Percentiles rank a stretch among this genome's conserved stretches.
These are phyloP conservation scores for Kwoniella mangroviensis DNA, from an alignment of 768 basidiomycete genomes.

Conservation along the genomic window DNA sequence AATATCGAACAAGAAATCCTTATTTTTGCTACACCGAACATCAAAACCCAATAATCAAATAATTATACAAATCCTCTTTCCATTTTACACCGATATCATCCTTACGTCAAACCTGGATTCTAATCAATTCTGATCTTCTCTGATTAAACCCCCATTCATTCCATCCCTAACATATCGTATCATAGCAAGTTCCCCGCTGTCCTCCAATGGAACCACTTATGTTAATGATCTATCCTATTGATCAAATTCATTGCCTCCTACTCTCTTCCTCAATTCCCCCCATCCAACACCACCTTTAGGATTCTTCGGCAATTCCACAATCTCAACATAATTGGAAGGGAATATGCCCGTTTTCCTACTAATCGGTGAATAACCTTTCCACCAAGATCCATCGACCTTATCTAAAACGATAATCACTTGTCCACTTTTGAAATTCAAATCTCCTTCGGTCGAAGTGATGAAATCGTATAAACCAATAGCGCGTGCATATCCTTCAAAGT, in stretches of 20 bases:
- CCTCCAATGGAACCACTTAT: too few relatives aligned
- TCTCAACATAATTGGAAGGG: conserved; percentile 50
- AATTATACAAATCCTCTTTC: too few relatives aligned
- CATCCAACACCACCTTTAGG: conserved; percentile 40
- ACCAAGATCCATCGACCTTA: conserved; percentile 63
- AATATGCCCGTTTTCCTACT: conserved; percentile 42
- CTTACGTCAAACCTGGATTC: too few relatives aligned
- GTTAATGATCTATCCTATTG: background rate
- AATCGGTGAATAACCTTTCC: conserved; percentile 28
- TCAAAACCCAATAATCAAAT: too few relatives aligned
- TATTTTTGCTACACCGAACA: too few relatives aligned
- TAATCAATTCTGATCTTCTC: too few relatives aligned
- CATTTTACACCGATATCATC: too few relatives aligned
- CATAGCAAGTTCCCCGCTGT: too few relatives aligned
- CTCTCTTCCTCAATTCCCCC: conserved; percentile 39
- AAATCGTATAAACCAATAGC: conserved; percentile 78
- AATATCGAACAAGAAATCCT: too few relatives aligned
- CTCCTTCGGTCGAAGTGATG: conserved; percentile 74
- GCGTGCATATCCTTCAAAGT: conserved; percentile 58
- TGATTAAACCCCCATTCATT: too few relatives aligned
- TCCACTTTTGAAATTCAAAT: conserved; percentile 71
- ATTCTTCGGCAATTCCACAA: conserved; percentile 43
- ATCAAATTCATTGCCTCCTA: conserved; percentile 38
- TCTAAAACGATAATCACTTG: conserved; percentile 70
- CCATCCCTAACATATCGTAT: too few relatives aligned